phyloP scores from a whole-genome alignment of 192 early-diverging fungal genomes.

The Jimgerdemannia flammicorona region DNA sequence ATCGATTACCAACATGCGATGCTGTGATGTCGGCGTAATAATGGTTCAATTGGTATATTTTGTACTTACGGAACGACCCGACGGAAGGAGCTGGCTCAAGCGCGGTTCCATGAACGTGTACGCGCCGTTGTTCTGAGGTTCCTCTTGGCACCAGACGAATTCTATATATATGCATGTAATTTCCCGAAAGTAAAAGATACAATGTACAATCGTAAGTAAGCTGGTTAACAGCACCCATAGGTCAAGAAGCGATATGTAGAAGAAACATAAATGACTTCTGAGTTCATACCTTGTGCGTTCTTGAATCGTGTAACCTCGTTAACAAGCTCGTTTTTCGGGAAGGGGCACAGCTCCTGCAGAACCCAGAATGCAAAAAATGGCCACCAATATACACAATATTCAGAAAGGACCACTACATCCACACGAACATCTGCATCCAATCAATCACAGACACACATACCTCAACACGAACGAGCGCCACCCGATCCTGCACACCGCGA shows the following conservation, averaged over 20 bases:
- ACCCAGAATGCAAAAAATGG: too few species aligned
- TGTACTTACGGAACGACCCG: conserved; percentile 23
- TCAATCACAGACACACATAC: conserved; percentile 5
- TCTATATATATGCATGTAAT: conserved; percentile 21
- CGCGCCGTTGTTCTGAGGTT: conserved; percentile 91
- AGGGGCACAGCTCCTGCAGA: conserved; percentile 76
- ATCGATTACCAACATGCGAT: neutral
- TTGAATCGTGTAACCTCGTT: conserved; percentile 60
- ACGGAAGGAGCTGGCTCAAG: conserved; percentile 70
- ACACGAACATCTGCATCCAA: too few species aligned
- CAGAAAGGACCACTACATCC: too few species aligned
- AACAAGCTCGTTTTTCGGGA: conserved; percentile 70
- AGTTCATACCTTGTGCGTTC: conserved; percentile 45
- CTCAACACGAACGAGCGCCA: conserved; percentile 87
- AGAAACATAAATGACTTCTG: conserved; percentile 1
- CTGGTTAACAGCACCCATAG: neutral
- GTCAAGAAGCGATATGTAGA: neutral
- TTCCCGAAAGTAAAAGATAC: conserved; percentile 28
- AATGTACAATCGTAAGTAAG: too few species aligned
- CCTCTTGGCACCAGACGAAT: conserved; percentile 84
- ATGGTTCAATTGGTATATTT: neutral
- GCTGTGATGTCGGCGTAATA: too few species aligned
- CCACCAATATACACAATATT: neutral
- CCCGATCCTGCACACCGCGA: conserved; percentile 46
- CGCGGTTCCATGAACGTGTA: conserved; percentile 88